phyloP scores from a whole-genome alignment of 2,329 filamentous ascomycete species.

The Paecilomyces dactylethromorphus region DNA sequence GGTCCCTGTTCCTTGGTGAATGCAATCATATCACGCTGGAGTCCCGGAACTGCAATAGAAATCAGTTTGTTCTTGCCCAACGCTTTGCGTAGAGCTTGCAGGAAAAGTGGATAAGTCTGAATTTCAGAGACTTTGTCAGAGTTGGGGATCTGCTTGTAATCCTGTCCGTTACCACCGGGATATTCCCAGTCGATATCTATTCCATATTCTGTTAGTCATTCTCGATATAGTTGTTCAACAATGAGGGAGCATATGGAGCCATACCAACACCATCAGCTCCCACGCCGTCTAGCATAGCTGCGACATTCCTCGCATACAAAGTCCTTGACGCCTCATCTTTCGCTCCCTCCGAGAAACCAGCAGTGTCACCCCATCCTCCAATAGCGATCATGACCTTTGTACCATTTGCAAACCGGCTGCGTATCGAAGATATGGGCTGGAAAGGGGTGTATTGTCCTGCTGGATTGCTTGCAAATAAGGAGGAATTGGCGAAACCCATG shows the following conservation, averaged over 20 bases:
- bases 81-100: conserved; percentile 51
- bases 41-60: conserved; percentile 61
- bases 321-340: conserved; percentile 46
- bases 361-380: conserved; percentile 67
- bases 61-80: conserved; percentile 55
- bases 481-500: conserved; percentile 49
- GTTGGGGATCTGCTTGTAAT: conserved; percentile 61
- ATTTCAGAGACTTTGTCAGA: conserved; percentile 54
- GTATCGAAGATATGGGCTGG: conserved; percentile 45
- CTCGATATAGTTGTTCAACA: neutral
- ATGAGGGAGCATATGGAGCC: conserved; percentile 9
- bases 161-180: conserved; percentile 58
- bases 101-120: conserved; percentile 54
- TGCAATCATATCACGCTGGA: conserved; percentile 60
- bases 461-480: conserved; percentile 42
- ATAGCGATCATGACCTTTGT: conserved; percentile 65
- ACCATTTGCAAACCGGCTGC: conserved; percentile 45
- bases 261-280: conserved; percentile 60
- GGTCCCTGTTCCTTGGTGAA: conserved; percentile 53
- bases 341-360: conserved; percentile 55
- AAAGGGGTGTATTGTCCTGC: conserved; percentile 47
- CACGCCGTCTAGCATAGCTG: conserved; percentile 53
- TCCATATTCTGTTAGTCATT: conserved; percentile 11
- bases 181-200: conserved; percentile 63
- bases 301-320: conserved; percentile 59